phyloP scores from a whole-genome alignment of 2,329 filamentous ascomycete species.

The Dactylellina parvicollis region DNA sequence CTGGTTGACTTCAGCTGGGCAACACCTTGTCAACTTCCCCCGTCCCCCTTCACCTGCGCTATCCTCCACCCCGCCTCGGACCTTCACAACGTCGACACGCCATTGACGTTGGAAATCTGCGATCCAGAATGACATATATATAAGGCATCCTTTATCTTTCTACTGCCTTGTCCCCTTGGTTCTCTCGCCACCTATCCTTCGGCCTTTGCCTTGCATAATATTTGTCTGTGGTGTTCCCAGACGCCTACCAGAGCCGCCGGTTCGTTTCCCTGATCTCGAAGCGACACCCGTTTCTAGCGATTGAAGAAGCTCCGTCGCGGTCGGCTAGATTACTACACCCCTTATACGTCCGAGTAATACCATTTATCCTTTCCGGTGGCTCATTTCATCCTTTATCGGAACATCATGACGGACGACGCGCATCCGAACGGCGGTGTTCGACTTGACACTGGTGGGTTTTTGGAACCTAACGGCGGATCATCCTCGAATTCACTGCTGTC shows the following conservation, averaged over 20 bases:
- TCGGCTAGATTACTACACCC: constrained; percentile 2
- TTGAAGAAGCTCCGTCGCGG: constrained; percentile 26
- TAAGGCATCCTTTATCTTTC: background rate
- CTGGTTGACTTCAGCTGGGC: constrained; percentile 17
- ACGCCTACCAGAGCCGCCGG: background rate
- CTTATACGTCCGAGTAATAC: background rate
- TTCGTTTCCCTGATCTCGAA: constrained; percentile 11
- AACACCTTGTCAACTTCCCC: constrained; percentile 48
- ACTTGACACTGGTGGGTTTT: constrained; percentile 37
- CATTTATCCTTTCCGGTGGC: constrained; percentile 6
- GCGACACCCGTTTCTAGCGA: background rate
- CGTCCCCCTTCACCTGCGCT: constrained; percentile 15
- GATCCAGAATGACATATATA: constrained; percentile 39
- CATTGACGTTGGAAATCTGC: constrained; percentile 39
- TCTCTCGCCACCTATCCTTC: constrained; percentile 12
- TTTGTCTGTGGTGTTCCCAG: constrained; percentile 8
- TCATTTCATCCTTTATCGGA: background rate
- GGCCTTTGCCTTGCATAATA: constrained; percentile 20
- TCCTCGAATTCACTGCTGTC: constrained; percentile 15
- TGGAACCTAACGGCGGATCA: constrained; percentile 15
- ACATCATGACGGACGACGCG: constrained; percentile 50
- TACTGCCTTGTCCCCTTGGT: constrained; percentile 8
- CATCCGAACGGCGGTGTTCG: constrained; percentile 49
- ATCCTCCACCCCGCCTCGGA: constrained; percentile 37
- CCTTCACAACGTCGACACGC: constrained; percentile 24